phyloP scores from a whole-genome alignment of 2,329 filamentous ascomycete genomes.

The Rhexocercosporidium sp. region DNA sequence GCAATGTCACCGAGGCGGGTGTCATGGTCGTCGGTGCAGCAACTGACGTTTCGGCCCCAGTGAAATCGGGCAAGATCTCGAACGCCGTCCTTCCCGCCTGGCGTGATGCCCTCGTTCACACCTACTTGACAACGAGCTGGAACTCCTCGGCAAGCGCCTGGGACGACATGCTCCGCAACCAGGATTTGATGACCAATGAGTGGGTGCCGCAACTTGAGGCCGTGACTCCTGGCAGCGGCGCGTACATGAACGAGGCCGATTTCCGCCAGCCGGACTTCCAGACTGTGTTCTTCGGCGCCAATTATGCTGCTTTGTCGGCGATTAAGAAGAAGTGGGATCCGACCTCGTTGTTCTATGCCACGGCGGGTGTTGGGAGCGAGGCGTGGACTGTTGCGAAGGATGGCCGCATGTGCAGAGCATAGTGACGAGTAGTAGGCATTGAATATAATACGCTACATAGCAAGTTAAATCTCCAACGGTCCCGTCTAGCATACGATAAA shows the following conservation, averaged over 20 bases:
- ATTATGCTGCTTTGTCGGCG: constrained; percentile 48
- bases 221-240: constrained; percentile 49
- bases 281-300: constrained; percentile 51
- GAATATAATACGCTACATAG: too few relatives aligned
- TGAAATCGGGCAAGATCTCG: constrained; percentile 28
- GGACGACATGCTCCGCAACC: constrained; percentile 38
- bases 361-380: constrained; percentile 57
- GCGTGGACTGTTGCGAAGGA: constrained; percentile 49
- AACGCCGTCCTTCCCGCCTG: constrained; percentile 51
- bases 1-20: constrained; percentile 43
- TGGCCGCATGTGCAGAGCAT: constrained; percentile 50
- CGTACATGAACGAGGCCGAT: constrained; percentile 59
- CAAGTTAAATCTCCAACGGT: too few relatives aligned
- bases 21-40: constrained; percentile 44
- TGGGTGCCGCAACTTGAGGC: constrained; percentile 43
- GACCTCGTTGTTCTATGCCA: constrained; percentile 51
- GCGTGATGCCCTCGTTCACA: constrained; percentile 45
- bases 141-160: constrained; percentile 40
- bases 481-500: too few relatives aligned
- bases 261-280: constrained; percentile 51
- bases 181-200: constrained; percentile 42
- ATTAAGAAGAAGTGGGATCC: constrained; percentile 60
- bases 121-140: constrained; percentile 43
- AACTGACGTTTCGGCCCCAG: constrained; percentile 39
- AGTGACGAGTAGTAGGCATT: not conserved